Conservation (phyloP, 2,329 filamentous ascomycete genomes). For the Stromatinia cepivora region DNA sequence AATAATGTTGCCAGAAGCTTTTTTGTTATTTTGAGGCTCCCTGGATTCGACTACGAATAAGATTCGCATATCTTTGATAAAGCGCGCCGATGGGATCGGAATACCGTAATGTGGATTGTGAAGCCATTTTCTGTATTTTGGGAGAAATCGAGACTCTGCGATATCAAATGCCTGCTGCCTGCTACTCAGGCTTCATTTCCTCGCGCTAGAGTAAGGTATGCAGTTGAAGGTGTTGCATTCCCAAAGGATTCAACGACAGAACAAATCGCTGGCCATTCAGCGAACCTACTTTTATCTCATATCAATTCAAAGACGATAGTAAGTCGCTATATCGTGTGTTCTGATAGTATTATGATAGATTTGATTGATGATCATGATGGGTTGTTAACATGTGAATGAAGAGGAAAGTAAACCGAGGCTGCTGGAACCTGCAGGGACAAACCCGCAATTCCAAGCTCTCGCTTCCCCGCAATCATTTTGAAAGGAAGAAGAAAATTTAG, state of each 20-base stretch:
- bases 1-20: slow-evolving; percentile 75
- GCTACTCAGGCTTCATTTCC: slow-evolving; percentile 20
- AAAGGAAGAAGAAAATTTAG: not conserved
- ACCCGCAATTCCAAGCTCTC: slow-evolving; percentile 17
- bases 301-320: slow-evolving; percentile 6
- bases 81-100: slow-evolving; percentile 68
- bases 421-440: slow-evolving; percentile 15
- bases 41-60: slow-evolving; percentile 56
- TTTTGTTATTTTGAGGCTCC: slow-evolving; percentile 67
- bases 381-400: slow-evolving; percentile 17
- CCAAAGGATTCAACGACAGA: not conserved
- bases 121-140: slow-evolving; percentile 63
- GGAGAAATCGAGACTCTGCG: not conserved
- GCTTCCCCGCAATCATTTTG: slow-evolving; percentile 22
- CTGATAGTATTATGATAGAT: not conserved
- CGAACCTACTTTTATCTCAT: slow-evolving; percentile 11
- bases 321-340: not conserved
- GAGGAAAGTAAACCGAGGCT: slow-evolving; percentile 20
- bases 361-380: slow-evolving; percentile 4
- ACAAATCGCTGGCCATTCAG: slow-evolving; percentile 8
- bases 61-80: slow-evolving; percentile 57
- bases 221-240: slow-evolving; percentile 18
- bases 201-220: slow-evolving; percentile 5
- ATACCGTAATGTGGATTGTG: slow-evolving; percentile 78
- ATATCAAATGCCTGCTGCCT: slow-evolving; percentile 4